phyloP scores from a whole-genome alignment of 2,329 filamentous ascomycete genomes.

The Teratosphaeria destructans region DNA sequence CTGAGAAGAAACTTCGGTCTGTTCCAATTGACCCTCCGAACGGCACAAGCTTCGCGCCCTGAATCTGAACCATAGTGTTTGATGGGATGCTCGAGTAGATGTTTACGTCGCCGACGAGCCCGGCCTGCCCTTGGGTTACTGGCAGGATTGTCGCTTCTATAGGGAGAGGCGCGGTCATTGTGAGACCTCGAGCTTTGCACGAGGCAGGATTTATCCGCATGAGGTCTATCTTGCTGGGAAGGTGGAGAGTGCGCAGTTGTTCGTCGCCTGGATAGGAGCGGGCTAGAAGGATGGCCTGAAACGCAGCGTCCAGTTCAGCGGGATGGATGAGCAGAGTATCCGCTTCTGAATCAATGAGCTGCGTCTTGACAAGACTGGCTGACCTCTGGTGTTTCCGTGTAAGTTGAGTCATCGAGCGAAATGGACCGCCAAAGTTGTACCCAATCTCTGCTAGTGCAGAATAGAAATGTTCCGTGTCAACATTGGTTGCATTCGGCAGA shows the following conservation, averaged over 20 bases:
- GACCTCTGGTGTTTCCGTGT: neutral
- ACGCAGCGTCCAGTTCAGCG: neutral
- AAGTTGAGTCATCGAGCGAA: neutral
- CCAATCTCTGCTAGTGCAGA: neutral
- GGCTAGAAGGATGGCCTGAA: neutral
- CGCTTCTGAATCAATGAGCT: neutral
- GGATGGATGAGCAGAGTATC: neutral
- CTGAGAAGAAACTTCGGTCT: no score
- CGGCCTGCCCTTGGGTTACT: no score
- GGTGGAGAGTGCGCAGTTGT: neutral
- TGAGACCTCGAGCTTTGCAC: no score
- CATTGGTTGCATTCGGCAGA: no score
- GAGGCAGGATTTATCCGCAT: neutral
- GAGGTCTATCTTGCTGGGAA: neutral
- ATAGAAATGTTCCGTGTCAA: neutral
- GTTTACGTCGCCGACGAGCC: no score
- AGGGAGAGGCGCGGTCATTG: no score
- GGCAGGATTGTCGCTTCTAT: no score
- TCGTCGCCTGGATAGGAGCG: neutral
- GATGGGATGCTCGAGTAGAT: no score
- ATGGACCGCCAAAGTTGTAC: neutral
- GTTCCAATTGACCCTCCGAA: no score
- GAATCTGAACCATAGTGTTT: no score
- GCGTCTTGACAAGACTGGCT: neutral
- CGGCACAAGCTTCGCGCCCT: no score